Percentiles rank a stretch among this genome's conserved stretches.
Evolutionary conservation across 805 yeast genomes (phyloP).

Genomic region (Hanseniaspora lindneri): DNA sequence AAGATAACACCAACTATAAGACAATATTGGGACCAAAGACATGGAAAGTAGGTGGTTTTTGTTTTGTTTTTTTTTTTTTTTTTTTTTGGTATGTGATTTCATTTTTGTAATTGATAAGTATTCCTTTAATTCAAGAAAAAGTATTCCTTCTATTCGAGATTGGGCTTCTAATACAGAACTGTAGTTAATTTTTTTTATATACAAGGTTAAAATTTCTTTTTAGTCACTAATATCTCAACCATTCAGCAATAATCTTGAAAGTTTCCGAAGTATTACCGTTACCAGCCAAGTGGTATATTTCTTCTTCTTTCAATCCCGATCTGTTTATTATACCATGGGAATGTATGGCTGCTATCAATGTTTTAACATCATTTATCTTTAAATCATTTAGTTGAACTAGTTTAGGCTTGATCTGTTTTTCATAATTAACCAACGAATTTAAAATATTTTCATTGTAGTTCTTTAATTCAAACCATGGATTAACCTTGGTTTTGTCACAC

Average conservation of each 20-base stretch:
- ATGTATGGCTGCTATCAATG: constrained; percentile 1
- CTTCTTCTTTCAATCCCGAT: constrained; percentile 1
- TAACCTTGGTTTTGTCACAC: not conserved
- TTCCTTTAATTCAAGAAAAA: too few relatives aligned
- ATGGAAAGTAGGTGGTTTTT: constrained; percentile 12
- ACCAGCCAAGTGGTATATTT: constrained; percentile 12
- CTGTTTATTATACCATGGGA: constrained; percentile 9
- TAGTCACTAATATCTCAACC: constrained; percentile 8
- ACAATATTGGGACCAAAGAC: constrained; percentile 52
- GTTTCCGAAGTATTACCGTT: constrained; percentile 13
- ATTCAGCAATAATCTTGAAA: constrained; percentile 9
- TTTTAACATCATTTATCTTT: constrained; percentile 28
- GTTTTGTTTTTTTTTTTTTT: not conserved
- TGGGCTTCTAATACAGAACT: too few relatives aligned
- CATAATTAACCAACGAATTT: not conserved
- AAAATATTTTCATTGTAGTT: constrained; percentile 3
- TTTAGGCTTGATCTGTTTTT: constrained; percentile 1
- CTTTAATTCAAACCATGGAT: constrained; percentile 11
- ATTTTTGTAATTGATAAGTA: not conserved
- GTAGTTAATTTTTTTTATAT: not conserved
- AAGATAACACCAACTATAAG: constrained; percentile 46
- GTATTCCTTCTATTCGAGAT: too few relatives aligned
- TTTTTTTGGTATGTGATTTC: not conserved
- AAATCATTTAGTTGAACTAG: constrained; percentile 46
- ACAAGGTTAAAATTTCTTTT: not conserved